Conservation (phyloP, 208 protist species). For the Trypanosoma grayi region DNA sequence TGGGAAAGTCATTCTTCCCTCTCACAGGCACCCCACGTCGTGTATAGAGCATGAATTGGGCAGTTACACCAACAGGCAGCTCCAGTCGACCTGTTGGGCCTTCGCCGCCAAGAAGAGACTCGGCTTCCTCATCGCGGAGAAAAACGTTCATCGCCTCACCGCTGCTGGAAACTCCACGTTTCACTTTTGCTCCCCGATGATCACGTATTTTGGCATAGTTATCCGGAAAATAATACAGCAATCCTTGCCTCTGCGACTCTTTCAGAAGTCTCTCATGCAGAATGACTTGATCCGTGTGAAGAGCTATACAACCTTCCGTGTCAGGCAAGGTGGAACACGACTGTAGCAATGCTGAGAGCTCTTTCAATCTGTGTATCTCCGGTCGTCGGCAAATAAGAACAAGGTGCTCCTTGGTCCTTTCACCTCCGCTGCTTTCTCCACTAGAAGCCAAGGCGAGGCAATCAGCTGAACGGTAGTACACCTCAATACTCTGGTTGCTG, state of each 20-base stretch:
- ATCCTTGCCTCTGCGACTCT: slow-evolving; percentile 43
- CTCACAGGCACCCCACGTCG: slow-evolving; percentile 50
- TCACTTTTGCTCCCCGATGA: background rate
- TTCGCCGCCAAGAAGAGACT: slow-evolving; percentile 4
- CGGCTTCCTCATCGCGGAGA: slow-evolving; percentile 14
- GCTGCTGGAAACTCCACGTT: background rate
- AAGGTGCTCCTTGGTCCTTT: slow-evolving; percentile 19
- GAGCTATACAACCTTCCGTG: slow-evolving; percentile 67
- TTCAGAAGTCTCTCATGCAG: slow-evolving; percentile 39
- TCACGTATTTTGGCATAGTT: slow-evolving; percentile 33
- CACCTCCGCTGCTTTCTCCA: background rate
- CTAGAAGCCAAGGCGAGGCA: background rate
- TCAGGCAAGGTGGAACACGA: slow-evolving; percentile 54
- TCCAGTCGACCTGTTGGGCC: slow-evolving; percentile 14
- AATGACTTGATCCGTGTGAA: slow-evolving; percentile 85
- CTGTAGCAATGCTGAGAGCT: slow-evolving; percentile 53
- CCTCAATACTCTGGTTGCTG: slow-evolving; percentile 69
- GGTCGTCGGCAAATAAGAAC: slow-evolving; percentile 56
- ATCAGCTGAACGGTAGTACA: slow-evolving; percentile 24
- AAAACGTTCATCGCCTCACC: slow-evolving; percentile 10
- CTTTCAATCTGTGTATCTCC: slow-evolving; percentile 44
- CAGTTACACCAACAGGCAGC: slow-evolving; percentile 47
- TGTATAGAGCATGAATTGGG: slow-evolving; percentile 60
- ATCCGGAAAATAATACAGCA: slow-evolving; percentile 81
- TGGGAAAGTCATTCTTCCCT: slow-evolving; percentile 56